Percentiles rank a stretch among this genome's conserved stretches.
Evolutionary conservation across 1,139 yeast genomes (phyloP).

Genomic region (Casaregolazyma suthepensis): DNA sequence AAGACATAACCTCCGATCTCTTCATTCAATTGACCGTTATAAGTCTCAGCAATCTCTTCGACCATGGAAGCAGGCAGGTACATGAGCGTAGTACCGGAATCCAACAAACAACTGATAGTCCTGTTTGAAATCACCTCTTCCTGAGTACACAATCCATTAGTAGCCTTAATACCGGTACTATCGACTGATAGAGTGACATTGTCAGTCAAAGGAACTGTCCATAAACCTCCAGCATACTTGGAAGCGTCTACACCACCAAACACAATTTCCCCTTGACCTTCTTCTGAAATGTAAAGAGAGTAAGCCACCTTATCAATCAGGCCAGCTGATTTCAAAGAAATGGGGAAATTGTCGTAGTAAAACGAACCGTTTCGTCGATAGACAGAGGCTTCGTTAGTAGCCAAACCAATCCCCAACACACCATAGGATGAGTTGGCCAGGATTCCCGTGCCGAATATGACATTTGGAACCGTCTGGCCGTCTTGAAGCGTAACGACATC

Average conservation of each 20-base stretch:
- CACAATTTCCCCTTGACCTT: constrained; percentile 37
- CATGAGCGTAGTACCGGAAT: constrained; percentile 61
- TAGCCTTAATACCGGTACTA: constrained; percentile 6
- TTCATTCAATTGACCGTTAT: constrained; percentile 12
- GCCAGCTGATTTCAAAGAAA: constrained; percentile 43
- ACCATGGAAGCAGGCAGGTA: constrained; percentile 40
- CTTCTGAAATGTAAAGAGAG: constrained; percentile 48
- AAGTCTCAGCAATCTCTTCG: constrained; percentile 9
- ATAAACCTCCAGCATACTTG: constrained; percentile 46
- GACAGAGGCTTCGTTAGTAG: constrained; percentile 34
- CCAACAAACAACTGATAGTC: constrained; percentile 44
- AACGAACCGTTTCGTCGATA: constrained; percentile 7
- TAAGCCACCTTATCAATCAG: constrained; percentile 44
- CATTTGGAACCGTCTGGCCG: constrained; percentile 11
- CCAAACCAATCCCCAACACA: constrained; percentile 34
- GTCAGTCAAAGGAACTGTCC: constrained; percentile 26
- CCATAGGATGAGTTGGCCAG: constrained; percentile 29
- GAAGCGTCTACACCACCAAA: constrained; percentile 58
- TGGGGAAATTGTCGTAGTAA: constrained; percentile 41
- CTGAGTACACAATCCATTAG: constrained; percentile 1
- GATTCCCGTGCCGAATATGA: constrained; percentile 28
- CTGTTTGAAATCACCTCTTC: constrained; percentile 8
- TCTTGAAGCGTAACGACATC: constrained; percentile 44
- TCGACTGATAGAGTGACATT: constrained; percentile 12
- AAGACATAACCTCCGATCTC: constrained; percentile 21